Evolutionary conservation across 1,139 yeast species (phyloP).

Genomic region (Candida sp.): DNA sequence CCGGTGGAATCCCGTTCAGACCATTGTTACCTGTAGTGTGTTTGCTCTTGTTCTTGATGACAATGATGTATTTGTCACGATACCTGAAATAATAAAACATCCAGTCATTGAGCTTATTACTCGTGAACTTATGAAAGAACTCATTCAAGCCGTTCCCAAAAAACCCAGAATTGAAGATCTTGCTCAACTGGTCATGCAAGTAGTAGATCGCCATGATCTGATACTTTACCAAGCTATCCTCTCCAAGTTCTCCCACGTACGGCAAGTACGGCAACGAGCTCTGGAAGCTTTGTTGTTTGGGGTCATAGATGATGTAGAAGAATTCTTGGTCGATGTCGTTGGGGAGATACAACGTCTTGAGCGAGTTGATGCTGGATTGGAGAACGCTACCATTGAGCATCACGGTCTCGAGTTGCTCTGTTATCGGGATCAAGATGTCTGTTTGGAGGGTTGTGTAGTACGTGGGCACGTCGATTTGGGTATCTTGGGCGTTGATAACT

Average conservation of each 20-base stretch:
- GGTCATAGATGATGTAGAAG: constrained; percentile 41
- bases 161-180: constrained; percentile 32
- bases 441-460: constrained; percentile 27
- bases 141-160: constrained; percentile 30
- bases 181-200: constrained; percentile 44
- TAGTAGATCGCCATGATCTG: constrained; percentile 35
- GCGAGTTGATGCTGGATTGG: constrained; percentile 34
- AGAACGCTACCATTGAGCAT: constrained; percentile 20
- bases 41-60: constrained; percentile 41
- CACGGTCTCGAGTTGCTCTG: constrained; percentile 26
- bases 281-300: constrained; percentile 26
- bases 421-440: constrained; percentile 21
- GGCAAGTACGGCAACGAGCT: constrained; percentile 48
- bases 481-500: constrained; percentile 32
- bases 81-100: constrained; percentile 38
- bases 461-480: constrained; percentile 21
- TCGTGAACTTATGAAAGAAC: constrained; percentile 47
- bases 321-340: constrained; percentile 37
- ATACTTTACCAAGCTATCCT: constrained; percentile 13
- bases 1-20: not conserved
- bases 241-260: constrained; percentile 2
- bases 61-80: constrained; percentile 33
- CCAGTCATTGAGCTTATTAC: constrained; percentile 43
- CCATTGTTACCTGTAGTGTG: constrained; percentile 14
- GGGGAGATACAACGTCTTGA: constrained; percentile 26